Conservation (phyloP, 768 basidiomycete genomes). For the Boletus tomentosulus region DNA sequence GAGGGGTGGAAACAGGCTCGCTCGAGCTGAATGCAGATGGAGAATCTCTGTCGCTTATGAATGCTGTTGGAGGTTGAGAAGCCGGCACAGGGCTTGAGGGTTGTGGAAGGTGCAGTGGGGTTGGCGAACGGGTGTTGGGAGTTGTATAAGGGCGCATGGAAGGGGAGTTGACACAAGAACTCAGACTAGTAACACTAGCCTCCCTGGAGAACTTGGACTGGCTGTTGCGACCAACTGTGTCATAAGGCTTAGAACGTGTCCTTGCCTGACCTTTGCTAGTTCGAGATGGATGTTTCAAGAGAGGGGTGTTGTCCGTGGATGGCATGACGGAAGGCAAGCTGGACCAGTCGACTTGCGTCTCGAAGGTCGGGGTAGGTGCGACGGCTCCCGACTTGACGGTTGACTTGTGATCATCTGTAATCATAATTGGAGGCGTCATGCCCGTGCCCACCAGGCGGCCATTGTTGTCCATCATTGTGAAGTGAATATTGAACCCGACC, state of each 20-base stretch:
- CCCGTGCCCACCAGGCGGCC: constrained; percentile 82
- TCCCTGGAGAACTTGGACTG: constrained; percentile 51
- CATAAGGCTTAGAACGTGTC: constrained; percentile 71
- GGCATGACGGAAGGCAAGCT: constrained; percentile 26
- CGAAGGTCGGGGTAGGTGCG: constrained; percentile 33
- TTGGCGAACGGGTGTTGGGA: constrained; percentile 30
- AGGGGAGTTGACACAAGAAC: constrained; percentile 46
- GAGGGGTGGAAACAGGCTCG: constrained; percentile 5
- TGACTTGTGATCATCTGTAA: constrained; percentile 99
- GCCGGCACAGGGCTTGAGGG: constrained; percentile 11
- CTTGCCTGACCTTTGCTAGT: constrained; percentile 45
- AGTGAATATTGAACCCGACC: constrained; percentile 86
- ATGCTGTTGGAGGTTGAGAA: constrained; percentile 5
- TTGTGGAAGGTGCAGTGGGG: constrained; percentile 23
- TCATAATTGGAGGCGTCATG: constrained; percentile 88
- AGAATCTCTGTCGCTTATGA: constrained; percentile 6
- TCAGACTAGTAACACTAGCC: constrained; percentile 48
- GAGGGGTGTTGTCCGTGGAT: constrained; percentile 34
- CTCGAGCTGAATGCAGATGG: constrained; percentile 2
- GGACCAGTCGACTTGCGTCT: constrained; percentile 50
- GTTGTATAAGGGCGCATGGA: constrained; percentile 35
- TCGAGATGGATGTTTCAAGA: constrained; percentile 44
- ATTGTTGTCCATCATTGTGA: constrained; percentile 74
- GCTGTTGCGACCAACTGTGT: constrained; percentile 33
- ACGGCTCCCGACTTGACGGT: constrained; percentile 31